Evolutionary conservation across 2,329 filamentous ascomycete species (phyloP).

Genomic region (Tolypocladium cylindrosporum): DNA sequence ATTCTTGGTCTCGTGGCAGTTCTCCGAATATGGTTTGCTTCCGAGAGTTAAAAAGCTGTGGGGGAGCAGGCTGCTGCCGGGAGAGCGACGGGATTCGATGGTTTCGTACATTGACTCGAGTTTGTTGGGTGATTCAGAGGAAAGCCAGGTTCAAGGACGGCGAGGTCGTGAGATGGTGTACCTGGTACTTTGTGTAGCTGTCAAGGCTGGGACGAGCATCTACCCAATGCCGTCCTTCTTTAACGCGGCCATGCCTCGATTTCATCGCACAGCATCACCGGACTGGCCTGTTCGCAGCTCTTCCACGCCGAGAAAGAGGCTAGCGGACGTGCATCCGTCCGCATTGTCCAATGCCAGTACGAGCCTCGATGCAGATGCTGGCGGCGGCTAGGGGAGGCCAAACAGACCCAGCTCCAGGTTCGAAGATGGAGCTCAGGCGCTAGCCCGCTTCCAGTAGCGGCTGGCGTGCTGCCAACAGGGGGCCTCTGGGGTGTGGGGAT

Average conservation of each 20-base stretch:
- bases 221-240: not conserved
- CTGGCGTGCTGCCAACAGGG: conserved; percentile 1
- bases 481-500: not conserved
- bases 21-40: not conserved
- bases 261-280: not conserved
- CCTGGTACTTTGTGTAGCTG: too few species aligned
- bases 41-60: not conserved
- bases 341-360: not conserved
- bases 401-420: not conserved
- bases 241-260: not conserved
- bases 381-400: not conserved
- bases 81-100: not conserved
- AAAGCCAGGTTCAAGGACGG: not conserved
- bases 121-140: not conserved
- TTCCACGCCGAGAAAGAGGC: not conserved
- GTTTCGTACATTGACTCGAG: not conserved
- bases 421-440: not conserved
- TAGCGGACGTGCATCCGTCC: not conserved
- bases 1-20: not conserved
- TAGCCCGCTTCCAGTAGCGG: conserved; percentile 2
- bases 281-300: not conserved
- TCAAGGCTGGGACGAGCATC: too few species aligned
- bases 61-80: not conserved
- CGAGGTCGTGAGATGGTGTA: not conserved
- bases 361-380: not conserved